Evolutionary conservation across 2,329 filamentous ascomycete genomes (phyloP).

Genomic region (Paraphaeosphaeria minitans): DNA sequence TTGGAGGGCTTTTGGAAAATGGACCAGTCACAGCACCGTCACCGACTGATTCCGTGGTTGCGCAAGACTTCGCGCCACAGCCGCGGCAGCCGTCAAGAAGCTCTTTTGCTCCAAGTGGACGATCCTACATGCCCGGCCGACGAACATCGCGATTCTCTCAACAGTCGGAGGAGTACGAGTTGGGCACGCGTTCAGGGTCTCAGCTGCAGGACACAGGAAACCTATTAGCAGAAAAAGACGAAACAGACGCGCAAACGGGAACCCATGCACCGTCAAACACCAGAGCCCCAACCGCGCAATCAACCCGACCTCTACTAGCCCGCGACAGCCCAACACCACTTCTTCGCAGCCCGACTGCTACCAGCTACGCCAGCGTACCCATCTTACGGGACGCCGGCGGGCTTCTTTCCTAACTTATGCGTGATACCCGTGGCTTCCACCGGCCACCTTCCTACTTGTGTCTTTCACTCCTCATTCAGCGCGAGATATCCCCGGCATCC

Average conservation of each 20-base stretch:
- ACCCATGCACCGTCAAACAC: constrained; percentile 16
- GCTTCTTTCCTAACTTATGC: constrained; percentile 31
- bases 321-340: constrained; percentile 19
- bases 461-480: constrained; percentile 15
- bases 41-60: constrained; percentile 43
- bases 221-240: constrained; percentile 32
- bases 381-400: constrained; percentile 41
- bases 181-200: constrained; percentile 26
- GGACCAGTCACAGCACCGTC: constrained; percentile 42
- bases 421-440: constrained; percentile 41
- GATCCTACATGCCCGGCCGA: constrained; percentile 32
- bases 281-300: constrained; percentile 21
- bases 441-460: constrained; percentile 30
- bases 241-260: constrained; percentile 20
- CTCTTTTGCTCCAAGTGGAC: constrained; percentile 26
- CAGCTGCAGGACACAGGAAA: constrained; percentile 34
- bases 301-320: constrained; percentile 16
- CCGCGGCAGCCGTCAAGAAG: constrained; percentile 39
- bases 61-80: constrained; percentile 50
- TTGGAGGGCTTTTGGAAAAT: constrained; percentile 73
- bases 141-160: constrained; percentile 42
- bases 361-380: constrained; percentile 28
- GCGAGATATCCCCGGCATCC: constrained; percentile 25
- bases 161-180: constrained; percentile 41
- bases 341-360: constrained; percentile 29